Conservation (phyloP, 2,329 filamentous ascomycete species). For the Fusarium longipes region DNA sequence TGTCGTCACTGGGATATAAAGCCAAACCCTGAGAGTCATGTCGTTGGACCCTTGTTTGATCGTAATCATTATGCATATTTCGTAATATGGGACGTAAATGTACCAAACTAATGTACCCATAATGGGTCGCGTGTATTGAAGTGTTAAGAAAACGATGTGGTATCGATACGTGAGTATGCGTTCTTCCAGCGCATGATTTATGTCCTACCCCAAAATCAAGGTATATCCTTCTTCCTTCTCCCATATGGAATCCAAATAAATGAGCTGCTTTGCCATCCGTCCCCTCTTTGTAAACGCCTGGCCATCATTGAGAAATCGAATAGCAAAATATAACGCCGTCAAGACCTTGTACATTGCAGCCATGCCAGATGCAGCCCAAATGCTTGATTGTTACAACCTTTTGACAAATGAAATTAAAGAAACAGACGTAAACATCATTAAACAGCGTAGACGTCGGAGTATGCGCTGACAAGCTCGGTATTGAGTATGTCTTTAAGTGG, state of each 20-base stretch:
- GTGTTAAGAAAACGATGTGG: constrained; percentile 42
- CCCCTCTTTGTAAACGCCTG: constrained; percentile 43
- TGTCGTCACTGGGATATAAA: not conserved
- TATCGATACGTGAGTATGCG: constrained; percentile 44
- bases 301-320: constrained; percentile 16
- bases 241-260: constrained; percentile 21
- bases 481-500: not conserved
- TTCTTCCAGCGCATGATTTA: constrained; percentile 38
- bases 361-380: constrained; percentile 35
- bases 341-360: constrained; percentile 28
- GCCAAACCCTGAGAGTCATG: not conserved
- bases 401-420: constrained; percentile 36
- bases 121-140: constrained; percentile 17
- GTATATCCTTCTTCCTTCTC: constrained; percentile 31
- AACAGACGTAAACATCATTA: constrained; percentile 34
- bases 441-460: constrained; percentile 18
- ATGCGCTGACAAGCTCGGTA: constrained; percentile 8
- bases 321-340: constrained; percentile 37
- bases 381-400: constrained; percentile 33
- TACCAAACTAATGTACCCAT: constrained; percentile 1
- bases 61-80: not conserved
- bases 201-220: constrained; percentile 28
- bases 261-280: constrained; percentile 22
- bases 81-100: too few species aligned
- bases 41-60: not conserved